These are phyloP conservation scores for Crassisporium funariophilum DNA, from an alignment of 768 basidiomycete genomes.

Conservation along the genomic window DNA sequence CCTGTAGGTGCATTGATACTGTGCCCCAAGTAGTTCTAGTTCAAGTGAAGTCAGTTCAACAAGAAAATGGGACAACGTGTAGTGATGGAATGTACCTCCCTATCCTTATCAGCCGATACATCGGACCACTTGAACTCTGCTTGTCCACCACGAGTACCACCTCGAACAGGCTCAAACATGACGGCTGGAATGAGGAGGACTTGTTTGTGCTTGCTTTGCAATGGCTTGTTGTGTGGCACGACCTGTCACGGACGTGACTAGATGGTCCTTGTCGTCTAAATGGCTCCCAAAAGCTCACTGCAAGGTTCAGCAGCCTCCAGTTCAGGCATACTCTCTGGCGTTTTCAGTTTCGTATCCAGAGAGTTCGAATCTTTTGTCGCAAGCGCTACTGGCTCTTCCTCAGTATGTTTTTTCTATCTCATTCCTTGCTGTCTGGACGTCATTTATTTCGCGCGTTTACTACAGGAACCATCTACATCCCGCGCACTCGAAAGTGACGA, in stretches of 20 bases:
- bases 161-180: conserved; percentile 86
- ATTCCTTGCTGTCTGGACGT: not conserved
- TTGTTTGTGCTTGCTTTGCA: conserved; percentile 7
- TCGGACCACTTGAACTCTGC: conserved; percentile 93
- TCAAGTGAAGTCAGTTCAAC: conserved; percentile 2
- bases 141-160: conserved; percentile 90
- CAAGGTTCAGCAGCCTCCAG: conserved; percentile 4
- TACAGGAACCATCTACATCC: conserved; percentile 14
- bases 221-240: conserved; percentile 2
- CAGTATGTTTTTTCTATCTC: conserved; percentile 19
- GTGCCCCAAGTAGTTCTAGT: conserved; percentile 91
- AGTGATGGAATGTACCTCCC: conserved; percentile 58
- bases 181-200: conserved; percentile 4
- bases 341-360: conserved; percentile 68
- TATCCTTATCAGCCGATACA: conserved; percentile 89
- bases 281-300: conserved; percentile 15
- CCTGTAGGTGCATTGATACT: conserved; percentile 95
- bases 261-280: conserved; percentile 15
- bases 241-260: conserved; percentile 11
- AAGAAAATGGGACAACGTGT: conserved; percentile 14
- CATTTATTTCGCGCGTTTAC: conserved; percentile 16
- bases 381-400: conserved; percentile 66
- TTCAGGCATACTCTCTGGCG: conserved; percentile 38
- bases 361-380: conserved; percentile 73
- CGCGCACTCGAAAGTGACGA: conserved; percentile 16